phyloP scores from a whole-genome alignment of 2,329 filamentous ascomycete species.

The Fusarium keratoplasticum region DNA sequence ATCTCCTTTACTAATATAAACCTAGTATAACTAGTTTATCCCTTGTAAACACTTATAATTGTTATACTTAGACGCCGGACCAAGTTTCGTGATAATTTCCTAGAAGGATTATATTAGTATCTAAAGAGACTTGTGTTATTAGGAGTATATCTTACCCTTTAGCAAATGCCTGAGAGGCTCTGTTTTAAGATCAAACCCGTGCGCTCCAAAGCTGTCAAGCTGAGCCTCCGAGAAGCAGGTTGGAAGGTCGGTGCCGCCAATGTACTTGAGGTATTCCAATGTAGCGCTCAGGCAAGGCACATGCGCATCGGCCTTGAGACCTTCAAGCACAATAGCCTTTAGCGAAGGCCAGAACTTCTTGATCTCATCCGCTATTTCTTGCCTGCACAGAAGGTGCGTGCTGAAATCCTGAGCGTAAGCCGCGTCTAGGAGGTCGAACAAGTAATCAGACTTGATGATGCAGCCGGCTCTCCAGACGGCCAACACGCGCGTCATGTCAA shows the following conservation, averaged over 20 bases:
- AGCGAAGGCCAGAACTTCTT: conserved; percentile 61
- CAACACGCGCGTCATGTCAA: conserved; percentile 63
- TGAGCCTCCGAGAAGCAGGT: conserved; percentile 78
- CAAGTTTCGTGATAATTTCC: conserved; percentile 13
- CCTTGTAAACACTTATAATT: too few relatives aligned
- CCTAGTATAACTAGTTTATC: too few relatives aligned
- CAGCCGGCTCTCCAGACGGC: conserved; percentile 77
- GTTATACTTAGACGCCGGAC: conserved; percentile 1
- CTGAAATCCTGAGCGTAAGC: conserved; percentile 54
- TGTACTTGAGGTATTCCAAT: conserved; percentile 76
- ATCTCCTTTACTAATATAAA: too few relatives aligned
- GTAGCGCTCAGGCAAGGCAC: conserved; percentile 69
- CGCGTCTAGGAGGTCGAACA: conserved; percentile 67
- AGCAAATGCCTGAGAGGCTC: conserved; percentile 12
- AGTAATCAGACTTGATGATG: conserved; percentile 76
- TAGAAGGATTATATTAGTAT: neutral
- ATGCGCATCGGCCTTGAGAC: conserved; percentile 67
- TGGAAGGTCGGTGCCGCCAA: conserved; percentile 68
- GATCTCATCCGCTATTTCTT: conserved; percentile 60
- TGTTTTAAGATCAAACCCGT: conserved; percentile 47
- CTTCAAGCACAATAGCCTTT: conserved; percentile 67
- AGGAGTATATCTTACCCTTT: conserved; percentile 4
- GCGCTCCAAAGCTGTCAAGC: conserved; percentile 77
- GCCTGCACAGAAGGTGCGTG: conserved; percentile 45
- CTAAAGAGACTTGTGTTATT: neutral